Evolutionary conservation across 176 grass and related monocot species (phyloP), one percentile per base, ranked within the genome.

Genomic region (Phoenix roebelenii): DNA sequence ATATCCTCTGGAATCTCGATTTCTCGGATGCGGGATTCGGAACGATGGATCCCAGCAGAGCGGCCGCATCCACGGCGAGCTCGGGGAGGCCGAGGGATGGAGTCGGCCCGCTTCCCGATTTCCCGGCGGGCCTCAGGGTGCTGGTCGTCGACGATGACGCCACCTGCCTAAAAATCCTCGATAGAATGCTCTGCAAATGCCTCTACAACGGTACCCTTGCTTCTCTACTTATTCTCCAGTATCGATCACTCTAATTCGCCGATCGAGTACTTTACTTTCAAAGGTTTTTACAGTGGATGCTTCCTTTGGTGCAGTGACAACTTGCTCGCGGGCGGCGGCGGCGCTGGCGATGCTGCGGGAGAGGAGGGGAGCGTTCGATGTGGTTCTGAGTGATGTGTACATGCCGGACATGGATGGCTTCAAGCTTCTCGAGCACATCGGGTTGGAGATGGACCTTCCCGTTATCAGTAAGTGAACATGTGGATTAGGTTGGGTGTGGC

Each of bases 381-480:
- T 68, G 25, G 65, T 68, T 5, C 28, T 68, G 18, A 56, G 52
- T 28, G 65, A 68, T 30, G 65, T 68, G 10, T 44, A 56, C 25
- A 68, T 68, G 65, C 65, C 65, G 52, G 65, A 68, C 29, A 68
- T 68, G 65, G 65, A 68, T 52, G 65, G 65, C 25, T 68, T 68
- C 52, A 57, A 68, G 52, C 15, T 68, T n/a, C 53, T 68, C 7
- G 65, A 68, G 52, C 26, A 55, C 26, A 56, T 68, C 29, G 65
- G 65, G 20, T 55, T 68, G 25, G 65, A 68, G 65, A 68, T 57
- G 65, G 65, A 68, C 12, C 65, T 68, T 22, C 65, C 65, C 23
- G 65, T 68, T 12, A 68, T 68, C 52, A 68, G 65, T 68, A 4
- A 55, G 60, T 49, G 16, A 3, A 22, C 10, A 5, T 18, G 23